phyloP scores from a whole-genome alignment of 495 filamentous ascomycete species.

The Hypoxylon cercidicola region DNA sequence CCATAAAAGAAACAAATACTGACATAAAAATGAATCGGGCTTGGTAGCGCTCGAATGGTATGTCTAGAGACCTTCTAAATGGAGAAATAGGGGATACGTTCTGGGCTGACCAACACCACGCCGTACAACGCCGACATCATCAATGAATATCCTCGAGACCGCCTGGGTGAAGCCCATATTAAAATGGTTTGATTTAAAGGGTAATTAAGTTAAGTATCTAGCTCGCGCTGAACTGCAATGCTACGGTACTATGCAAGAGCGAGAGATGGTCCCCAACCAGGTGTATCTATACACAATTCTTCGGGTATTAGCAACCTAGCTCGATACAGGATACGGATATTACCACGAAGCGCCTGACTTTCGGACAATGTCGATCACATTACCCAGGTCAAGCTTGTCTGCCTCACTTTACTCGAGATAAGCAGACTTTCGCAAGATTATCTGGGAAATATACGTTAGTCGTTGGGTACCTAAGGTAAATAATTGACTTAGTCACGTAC shows the following conservation, averaged over 20 bases:
- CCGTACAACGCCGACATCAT: slow-evolving; percentile 7
- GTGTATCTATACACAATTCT: slow-evolving; percentile 8
- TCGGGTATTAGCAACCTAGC: slow-evolving; percentile 20
- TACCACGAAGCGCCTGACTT: slow-evolving; percentile 23
- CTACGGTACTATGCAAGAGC: slow-evolving; percentile 18
- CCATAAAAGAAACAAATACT: slow-evolving; percentile 9
- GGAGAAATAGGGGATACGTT: slow-evolving; percentile 27
- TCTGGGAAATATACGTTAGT: no score
- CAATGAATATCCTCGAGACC: slow-evolving; percentile 9
- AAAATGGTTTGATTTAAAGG: slow-evolving; percentile 5
- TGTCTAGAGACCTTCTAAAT: slow-evolving; percentile 16
- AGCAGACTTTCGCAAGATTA: no score
- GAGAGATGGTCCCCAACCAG: slow-evolving; percentile 4
- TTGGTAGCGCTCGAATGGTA: neutral
- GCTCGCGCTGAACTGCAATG: slow-evolving; percentile 25
- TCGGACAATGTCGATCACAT: slow-evolving; percentile 33
- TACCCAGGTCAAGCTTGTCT: slow-evolving; percentile 24
- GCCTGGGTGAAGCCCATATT: neutral
- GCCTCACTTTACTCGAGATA: neutral
- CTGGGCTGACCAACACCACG: slow-evolving; percentile 27
- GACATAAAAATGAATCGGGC: neutral
- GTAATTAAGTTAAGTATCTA: slow-evolving; percentile 24
- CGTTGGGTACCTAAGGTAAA: no score
- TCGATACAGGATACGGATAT: slow-evolving; percentile 21
- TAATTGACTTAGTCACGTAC: neutral